A percentile compares a stretch with the other conserved stretches of the same genome.
These are phyloP conservation scores for Neurospora sp. DNA, from an alignment of 495 filamentous ascomycete genomes.

Conservation along the genomic window DNA sequence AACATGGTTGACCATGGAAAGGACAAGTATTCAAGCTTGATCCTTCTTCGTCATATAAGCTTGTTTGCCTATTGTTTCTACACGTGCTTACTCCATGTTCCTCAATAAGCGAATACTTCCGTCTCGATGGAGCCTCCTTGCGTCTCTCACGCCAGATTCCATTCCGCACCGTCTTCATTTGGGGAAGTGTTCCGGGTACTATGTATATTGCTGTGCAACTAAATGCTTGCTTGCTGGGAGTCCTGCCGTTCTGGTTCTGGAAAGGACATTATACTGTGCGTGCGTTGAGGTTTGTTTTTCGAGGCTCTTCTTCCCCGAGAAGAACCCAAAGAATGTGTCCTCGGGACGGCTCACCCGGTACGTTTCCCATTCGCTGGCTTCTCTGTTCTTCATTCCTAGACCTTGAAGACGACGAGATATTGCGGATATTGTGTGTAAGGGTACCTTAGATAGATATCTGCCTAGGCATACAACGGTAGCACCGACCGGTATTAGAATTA, in stretches of 20 bases:
- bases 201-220: background rate
- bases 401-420: background rate
- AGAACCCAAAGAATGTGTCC: background rate
- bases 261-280: background rate
- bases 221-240: background rate
- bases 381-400: background rate
- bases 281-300: background rate
- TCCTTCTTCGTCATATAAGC: background rate
- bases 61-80: background rate
- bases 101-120: background rate
- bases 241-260: no score
- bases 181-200: background rate
- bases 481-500: background rate
- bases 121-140: background rate
- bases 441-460: background rate
- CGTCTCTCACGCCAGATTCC: background rate
- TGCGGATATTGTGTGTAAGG: no score
- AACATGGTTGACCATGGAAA: background rate
- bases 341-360: no score
- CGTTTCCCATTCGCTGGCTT: background rate
- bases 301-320: background rate
- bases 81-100: background rate
- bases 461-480: background rate
- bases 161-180: background rate
- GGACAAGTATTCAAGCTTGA: background rate